Evolutionary conservation across 1,139 yeast species (phyloP).

Genomic region (Candida gigantensis): DNA sequence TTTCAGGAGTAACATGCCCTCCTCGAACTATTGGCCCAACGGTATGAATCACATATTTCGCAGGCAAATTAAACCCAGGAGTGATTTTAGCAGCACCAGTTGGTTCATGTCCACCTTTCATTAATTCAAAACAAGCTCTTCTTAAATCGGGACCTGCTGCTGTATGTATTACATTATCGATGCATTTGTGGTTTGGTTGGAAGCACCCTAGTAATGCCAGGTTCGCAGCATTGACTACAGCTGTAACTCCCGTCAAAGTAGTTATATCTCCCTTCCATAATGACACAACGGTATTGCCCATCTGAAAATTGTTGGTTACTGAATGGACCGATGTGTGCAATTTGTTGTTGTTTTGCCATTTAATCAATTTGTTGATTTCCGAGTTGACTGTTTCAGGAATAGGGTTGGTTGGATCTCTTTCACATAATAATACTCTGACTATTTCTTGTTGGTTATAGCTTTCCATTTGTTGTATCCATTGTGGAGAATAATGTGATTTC

Average conservation of each 20-base stretch:
- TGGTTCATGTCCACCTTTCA: constrained; percentile 8
- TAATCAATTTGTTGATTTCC: constrained; percentile 6
- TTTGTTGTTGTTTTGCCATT: constrained; percentile 6
- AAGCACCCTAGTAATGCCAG: constrained; percentile 11
- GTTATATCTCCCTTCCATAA: constrained; percentile 14
- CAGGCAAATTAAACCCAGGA: constrained; percentile 9
- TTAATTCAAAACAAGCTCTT: constrained; percentile 9
- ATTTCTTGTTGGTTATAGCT: constrained; percentile 8
- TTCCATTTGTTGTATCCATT: constrained; percentile 8
- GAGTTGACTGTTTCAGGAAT: constrained; percentile 6
- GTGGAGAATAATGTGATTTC: constrained; percentile 3
- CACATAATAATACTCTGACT: constrained; percentile 7
- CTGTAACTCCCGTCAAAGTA: constrained; percentile 9
- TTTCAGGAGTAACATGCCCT: background rate
- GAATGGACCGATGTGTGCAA: constrained; percentile 1
- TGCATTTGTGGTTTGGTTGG: constrained; percentile 13
- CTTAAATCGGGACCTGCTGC: constrained; percentile 13
- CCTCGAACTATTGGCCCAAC: constrained; percentile 10
- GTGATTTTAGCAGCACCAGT: constrained; percentile 9
- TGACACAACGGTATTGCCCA: constrained; percentile 6
- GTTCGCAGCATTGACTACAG: constrained; percentile 13
- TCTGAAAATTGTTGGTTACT: constrained; percentile 2
- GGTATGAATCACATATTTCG: constrained; percentile 10
- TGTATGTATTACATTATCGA: constrained; percentile 12
- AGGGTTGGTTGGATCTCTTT: constrained; percentile 4